A percentile compares a stretch with the other conserved stretches of the same genome.
Evolutionary conservation across 2,329 filamentous ascomycete genomes (phyloP).

Genomic region (Botrytis galanthina): DNA sequence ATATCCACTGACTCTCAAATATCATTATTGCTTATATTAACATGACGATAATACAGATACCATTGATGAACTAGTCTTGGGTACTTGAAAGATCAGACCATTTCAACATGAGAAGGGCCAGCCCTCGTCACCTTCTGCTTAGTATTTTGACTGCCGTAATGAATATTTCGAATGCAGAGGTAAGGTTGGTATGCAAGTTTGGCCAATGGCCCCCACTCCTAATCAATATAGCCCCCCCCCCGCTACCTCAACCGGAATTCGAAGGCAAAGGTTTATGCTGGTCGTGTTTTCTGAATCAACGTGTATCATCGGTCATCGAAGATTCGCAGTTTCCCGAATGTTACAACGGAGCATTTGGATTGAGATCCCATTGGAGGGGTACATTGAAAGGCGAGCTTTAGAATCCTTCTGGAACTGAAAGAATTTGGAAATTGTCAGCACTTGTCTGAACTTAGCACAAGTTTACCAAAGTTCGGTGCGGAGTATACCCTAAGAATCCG

Average conservation of each 20-base stretch:
- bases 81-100: slow-evolving; percentile 7
- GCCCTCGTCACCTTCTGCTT: neutral
- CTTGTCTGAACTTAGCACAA: slow-evolving; percentile 9
- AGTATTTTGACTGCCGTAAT: neutral
- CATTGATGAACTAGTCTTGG: neutral
- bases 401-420: slow-evolving; percentile 2
- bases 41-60: neutral
- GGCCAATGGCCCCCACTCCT: slow-evolving; percentile 8
- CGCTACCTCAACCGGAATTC: neutral
- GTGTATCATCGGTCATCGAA: neutral
- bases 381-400: neutral
- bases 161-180: neutral
- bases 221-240: neutral
- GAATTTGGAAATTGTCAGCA: slow-evolving; percentile 15
- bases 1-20: neutral
- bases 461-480: neutral
- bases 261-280: neutral
- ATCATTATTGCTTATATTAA: neutral
- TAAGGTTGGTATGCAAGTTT: neutral
- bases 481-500: slow-evolving; percentile 10
- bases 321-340: neutral
- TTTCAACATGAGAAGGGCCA: neutral
- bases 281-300: neutral
- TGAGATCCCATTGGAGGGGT: neutral
- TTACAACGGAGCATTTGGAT: neutral